These are phyloP conservation scores for Stagonosporopsis chrysanthemi DNA, from an alignment of 2,329 filamentous ascomycete genomes.

Conservation along the genomic window DNA sequence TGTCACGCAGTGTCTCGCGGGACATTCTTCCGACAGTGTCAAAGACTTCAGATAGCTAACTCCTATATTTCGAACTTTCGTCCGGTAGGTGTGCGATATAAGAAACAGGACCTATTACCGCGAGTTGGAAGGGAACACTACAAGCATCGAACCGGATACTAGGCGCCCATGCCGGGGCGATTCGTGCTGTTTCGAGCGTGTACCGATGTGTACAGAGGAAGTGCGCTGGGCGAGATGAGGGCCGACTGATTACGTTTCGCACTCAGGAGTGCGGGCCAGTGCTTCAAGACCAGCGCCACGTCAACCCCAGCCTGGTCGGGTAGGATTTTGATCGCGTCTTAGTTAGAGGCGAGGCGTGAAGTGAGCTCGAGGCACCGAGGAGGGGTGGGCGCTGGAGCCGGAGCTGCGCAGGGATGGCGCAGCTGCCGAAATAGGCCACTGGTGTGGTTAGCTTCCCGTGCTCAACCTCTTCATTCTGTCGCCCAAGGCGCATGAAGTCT, in stretches of 20 bases:
- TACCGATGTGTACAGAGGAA: not conserved
- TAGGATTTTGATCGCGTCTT: not conserved
- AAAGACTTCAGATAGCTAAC: not conserved
- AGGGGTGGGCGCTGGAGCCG: constrained; percentile 11
- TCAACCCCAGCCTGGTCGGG: constrained; percentile 14
- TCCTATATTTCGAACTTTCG: not conserved
- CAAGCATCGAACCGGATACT: not conserved
- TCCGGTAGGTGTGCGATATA: not conserved
- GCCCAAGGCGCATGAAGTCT: constrained; percentile 30
- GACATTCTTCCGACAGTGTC: not conserved
- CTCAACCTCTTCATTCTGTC: constrained; percentile 35
- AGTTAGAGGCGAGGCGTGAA: constrained; percentile 10
- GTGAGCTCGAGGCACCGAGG: constrained; percentile 14
- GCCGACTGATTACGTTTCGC: constrained; percentile 11
- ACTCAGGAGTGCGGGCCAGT: constrained; percentile 20
- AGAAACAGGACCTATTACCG: not conserved
- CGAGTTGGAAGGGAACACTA: not conserved
- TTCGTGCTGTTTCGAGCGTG: not conserved
- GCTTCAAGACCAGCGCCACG: constrained; percentile 11
- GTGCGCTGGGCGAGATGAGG: not conserved
- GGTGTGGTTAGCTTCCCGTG: constrained; percentile 28
- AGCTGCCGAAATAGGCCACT: constrained; percentile 27
- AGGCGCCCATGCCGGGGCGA: not conserved
- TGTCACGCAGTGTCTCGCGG: not conserved
- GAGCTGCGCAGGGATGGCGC: constrained; percentile 24